These are phyloP conservation scores for Ailanthus altissimus DNA, from an alignment of 345 rosid species.

Conservation along the genomic window DNA sequence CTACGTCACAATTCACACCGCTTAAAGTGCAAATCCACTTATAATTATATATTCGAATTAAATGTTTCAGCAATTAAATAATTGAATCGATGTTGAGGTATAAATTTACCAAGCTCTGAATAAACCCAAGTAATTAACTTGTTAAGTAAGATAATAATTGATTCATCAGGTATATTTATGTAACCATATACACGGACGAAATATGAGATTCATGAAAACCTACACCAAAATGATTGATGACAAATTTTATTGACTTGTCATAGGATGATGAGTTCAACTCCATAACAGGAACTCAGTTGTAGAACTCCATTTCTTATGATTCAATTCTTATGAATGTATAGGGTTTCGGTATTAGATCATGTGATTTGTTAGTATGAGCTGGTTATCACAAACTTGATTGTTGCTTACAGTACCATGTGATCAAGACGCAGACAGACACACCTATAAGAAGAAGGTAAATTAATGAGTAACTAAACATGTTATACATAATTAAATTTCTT, in stretches of 20 bases:
- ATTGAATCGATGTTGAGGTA: no score
- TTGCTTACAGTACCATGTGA: conserved; percentile 42
- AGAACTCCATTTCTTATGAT: background rate
- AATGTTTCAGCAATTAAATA: no score
- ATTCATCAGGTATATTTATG: no score
- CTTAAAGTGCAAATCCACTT: no score
- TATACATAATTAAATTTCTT: background rate
- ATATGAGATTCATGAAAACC: background rate
- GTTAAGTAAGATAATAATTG: no score
- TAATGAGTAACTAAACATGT: background rate
- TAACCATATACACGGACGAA: no score
- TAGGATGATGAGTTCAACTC: background rate
- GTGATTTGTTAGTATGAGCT: background rate
- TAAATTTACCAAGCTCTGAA: no score
- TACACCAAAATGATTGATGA: background rate
- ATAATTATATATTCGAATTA: no score
- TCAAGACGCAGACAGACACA: conserved; percentile 48
- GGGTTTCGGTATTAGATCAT: background rate
- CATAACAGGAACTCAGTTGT: background rate
- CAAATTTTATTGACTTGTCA: background rate
- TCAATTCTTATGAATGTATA: background rate
- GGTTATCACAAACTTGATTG: background rate
- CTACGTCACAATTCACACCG: no score
- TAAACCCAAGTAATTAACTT: no score
- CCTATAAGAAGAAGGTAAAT: conserved; percentile 56